Conservation (phyloP, 352 stramenopile species). For the Plasmopara muralis region DNA sequence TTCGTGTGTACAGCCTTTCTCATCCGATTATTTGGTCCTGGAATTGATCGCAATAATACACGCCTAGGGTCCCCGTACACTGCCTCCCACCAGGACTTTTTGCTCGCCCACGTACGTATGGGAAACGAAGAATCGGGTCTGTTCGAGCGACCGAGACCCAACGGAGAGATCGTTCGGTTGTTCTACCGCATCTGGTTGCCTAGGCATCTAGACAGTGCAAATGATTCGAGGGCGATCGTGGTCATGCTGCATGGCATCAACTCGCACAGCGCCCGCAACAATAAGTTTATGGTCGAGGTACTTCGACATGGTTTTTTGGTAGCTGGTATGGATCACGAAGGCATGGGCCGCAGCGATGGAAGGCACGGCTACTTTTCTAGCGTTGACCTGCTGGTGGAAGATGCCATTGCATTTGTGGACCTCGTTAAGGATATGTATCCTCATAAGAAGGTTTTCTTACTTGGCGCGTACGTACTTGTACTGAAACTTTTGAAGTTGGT, state of each 20-base stretch:
- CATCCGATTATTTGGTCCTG: constrained; percentile 45
- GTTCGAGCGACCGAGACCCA: constrained; percentile 33
- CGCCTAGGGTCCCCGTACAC: constrained; percentile 34
- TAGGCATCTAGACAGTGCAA: constrained; percentile 26
- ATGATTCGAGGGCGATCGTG: constrained; percentile 44
- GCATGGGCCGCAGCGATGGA: constrained; percentile 69
- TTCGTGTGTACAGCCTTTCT: constrained; percentile 21
- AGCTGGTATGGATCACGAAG: constrained; percentile 60
- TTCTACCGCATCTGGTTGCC: constrained; percentile 76
- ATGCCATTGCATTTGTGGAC: constrained; percentile 57
- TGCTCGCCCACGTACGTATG: constrained; percentile 36
- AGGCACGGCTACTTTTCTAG: constrained; percentile 72
- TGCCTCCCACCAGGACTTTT: constrained; percentile 44
- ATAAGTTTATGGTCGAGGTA: constrained; percentile 63
- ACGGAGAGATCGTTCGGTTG: constrained; percentile 34
- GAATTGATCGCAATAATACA: constrained; percentile 43
- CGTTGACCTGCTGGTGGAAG: constrained; percentile 49
- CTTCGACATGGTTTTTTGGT: constrained; percentile 58
- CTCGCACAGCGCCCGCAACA: constrained; percentile 74
- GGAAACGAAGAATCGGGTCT: constrained; percentile 48
- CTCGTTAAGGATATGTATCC: constrained; percentile 56
- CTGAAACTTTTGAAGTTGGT: neutral
- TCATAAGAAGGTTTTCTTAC: constrained; percentile 58
- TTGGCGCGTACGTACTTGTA: constrained; percentile 41
- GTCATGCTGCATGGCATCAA: constrained; percentile 73